Percentiles rank a stretch among this genome's conserved stretches.
Conservation (phyloP, 805 yeast species). For the Myxozyma neglecta region DNA sequence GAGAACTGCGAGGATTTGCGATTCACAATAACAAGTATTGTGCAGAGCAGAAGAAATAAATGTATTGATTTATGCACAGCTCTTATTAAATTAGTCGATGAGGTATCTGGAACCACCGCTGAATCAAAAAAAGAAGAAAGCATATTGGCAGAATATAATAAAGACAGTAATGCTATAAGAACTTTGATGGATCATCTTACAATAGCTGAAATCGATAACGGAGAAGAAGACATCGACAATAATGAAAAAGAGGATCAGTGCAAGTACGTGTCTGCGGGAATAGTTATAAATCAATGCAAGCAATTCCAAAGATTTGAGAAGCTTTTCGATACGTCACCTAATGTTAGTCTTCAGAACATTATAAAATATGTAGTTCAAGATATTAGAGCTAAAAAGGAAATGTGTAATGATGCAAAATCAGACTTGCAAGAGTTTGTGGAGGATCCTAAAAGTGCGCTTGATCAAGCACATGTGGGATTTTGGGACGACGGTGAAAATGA, state of each 20-base stretch:
- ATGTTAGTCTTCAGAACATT: neutral
- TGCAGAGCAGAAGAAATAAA: constrained; percentile 4
- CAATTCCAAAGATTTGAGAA: constrained; percentile 13
- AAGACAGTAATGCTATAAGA: neutral
- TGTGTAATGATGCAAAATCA: constrained; percentile 13
- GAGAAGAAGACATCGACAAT: neutral
- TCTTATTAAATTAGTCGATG: constrained; percentile 15
- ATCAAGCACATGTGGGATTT: neutral
- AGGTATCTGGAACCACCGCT: constrained; percentile 4
- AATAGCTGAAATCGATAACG: neutral
- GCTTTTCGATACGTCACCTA: neutral
- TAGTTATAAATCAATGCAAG: constrained; percentile 13
- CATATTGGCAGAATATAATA: neutral
- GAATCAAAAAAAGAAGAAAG: neutral
- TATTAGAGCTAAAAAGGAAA: neutral
- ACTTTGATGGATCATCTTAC: neutral
- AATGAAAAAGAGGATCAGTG: constrained; percentile 1
- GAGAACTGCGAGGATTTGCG: neutral
- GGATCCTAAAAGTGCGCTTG: constrained; percentile 8
- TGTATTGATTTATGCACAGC: constrained; percentile 12
- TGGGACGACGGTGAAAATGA: neutral
- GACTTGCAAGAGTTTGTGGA: constrained; percentile 20
- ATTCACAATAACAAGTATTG: constrained; percentile 3
- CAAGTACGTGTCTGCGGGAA: constrained; percentile 22
- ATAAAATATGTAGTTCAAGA: neutral